Evolutionary conservation across 345 rosid species (phyloP), one percentile per base, ranked within the genome.

Genomic region (Cardamine chenopodiifolia): DNA sequence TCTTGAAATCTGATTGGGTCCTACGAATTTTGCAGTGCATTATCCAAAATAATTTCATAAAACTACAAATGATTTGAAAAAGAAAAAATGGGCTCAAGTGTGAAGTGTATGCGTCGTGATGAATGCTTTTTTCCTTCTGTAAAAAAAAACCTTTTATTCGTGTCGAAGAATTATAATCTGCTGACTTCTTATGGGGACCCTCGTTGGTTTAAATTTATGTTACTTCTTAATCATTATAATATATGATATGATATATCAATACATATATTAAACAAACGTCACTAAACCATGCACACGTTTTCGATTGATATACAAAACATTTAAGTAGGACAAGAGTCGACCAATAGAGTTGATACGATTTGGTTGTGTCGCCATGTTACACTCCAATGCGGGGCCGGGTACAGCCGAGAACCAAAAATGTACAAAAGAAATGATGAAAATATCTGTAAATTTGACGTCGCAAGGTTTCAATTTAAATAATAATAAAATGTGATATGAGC

Each of bases 1-100:
- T 14, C 47, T 72, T 75, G 45, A 68, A 69, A 76, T 70, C 80
- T 76, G 75, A 70, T 76, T 76, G 75, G 80, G 75, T 69, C 80
- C 80, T 76, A 76, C 80, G 66, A 50, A 76, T 70, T 76, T 76
- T 70, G 71, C 44, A 62, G 7, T 70, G 25, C 75, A 70, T 75
- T 75, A 76, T 70, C 66, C 75, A 70, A 54, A 54, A 44, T 40
- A 39, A 68, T 50, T 68, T 68, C 28, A 67, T 45, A 39, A 40
- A 37, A 49, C 34, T 20, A 49, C 0, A n/a, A 18, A 17, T n/a
- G 20, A 15, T 7, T 2, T 6, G 7, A 39, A 8, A 53, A 66
- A 4, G 14, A 35, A 66, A n/a, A 26, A 37, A 39, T 19, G 19
- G 15, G 29, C 39, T 39, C 37, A 39, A 68, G 26, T 68, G 72